Evolutionary conservation across 495 filamentous ascomycete species (phyloP).

Genomic region (Apodospora peruviana): DNA sequence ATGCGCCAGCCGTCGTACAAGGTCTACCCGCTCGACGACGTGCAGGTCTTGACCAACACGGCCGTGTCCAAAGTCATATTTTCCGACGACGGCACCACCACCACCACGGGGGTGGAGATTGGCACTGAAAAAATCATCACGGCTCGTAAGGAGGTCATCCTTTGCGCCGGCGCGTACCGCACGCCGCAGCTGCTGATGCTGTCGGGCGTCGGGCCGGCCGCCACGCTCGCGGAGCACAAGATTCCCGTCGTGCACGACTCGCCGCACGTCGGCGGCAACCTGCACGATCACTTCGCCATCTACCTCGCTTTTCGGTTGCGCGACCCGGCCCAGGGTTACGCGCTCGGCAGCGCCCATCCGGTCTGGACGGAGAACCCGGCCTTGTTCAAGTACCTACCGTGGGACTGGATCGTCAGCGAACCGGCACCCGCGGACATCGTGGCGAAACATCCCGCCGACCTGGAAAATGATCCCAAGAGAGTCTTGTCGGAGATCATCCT

Average conservation of each 20-base stretch:
- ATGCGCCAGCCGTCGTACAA: neutral
- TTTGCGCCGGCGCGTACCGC: slow-evolving; percentile 45
- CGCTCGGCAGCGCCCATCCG: neutral
- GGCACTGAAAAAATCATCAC: slow-evolving; percentile 5
- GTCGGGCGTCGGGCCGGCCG: slow-evolving; percentile 28
- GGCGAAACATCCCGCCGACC: neutral
- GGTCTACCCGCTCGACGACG: neutral
- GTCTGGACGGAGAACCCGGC: slow-evolving; percentile 20
- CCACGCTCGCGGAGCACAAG: slow-evolving; percentile 25
- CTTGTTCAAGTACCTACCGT: slow-evolving; percentile 11
- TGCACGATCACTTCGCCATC: slow-evolving; percentile 45
- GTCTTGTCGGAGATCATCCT: neutral
- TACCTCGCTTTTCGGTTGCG: slow-evolving; percentile 12
- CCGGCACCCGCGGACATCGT: neutral
- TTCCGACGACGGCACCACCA: slow-evolving; percentile 21
- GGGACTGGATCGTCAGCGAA: neutral
- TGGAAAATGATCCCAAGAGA: neutral
- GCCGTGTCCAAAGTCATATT: slow-evolving; percentile 39
- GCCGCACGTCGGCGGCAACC: slow-evolving; percentile 48
- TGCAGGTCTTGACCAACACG: slow-evolving; percentile 6
- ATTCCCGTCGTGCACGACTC: slow-evolving; percentile 40
- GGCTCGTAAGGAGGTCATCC: slow-evolving; percentile 43
- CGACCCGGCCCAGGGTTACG: slow-evolving; percentile 5
- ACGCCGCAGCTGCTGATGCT: slow-evolving; percentile 47
- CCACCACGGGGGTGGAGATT: slow-evolving; percentile 16